Base-by-base conservation (phyloP, 129 eudicot genomes). In the Centrapalus pauciflorus region DNA sequence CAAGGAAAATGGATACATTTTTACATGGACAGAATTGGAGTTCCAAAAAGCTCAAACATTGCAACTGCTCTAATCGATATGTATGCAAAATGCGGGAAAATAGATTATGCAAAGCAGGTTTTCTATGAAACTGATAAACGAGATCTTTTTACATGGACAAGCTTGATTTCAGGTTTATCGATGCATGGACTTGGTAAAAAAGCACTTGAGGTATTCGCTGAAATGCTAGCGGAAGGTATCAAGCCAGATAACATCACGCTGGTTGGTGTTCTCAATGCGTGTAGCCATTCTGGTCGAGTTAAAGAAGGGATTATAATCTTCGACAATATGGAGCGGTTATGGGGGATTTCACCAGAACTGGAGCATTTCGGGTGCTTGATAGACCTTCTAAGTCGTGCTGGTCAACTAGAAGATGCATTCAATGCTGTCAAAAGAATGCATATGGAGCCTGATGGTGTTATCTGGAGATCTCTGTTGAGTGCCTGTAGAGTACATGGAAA, bases 291-390 rank as follows among this genome's bases (percentile, higher is more conserved):
- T 1, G 76, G 83, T 1, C 66, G 37, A 69, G 56, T 79, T 46
- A 46, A 74, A 54, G 80, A 64, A 48, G 87, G 80, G 30, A 61
- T 73, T 21, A 64, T 29, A 10, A 77, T 61, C 33, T 82, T 77
- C 48, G 20, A 79, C 34, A 41, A 64, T 27, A 77, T 77, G 83
- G 54, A 74, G 12, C 56, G 29, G 1, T 2, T 37, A 24, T 77
- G 73, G 69, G 83, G 77, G 21, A 82, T 82, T 55, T 32, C 57
- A 10, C 87, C 83, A 7, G 75, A 60, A 38, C 64, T 77, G 61
- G 83, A 82, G 61, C 87, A 82, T 65, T 82, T 77, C 7, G 80
- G 76, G 46, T 82, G 87, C 82, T 68, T 77, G 64, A 21, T 82
- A n/a, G 87, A 82, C 71, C 80, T 82, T 57, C 67, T 82, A 11